Evolutionary conservation across 306 rosid genomes (phyloP), one percentile per base, ranked within the genome.

Genomic region (Lablab purpureus): DNA sequence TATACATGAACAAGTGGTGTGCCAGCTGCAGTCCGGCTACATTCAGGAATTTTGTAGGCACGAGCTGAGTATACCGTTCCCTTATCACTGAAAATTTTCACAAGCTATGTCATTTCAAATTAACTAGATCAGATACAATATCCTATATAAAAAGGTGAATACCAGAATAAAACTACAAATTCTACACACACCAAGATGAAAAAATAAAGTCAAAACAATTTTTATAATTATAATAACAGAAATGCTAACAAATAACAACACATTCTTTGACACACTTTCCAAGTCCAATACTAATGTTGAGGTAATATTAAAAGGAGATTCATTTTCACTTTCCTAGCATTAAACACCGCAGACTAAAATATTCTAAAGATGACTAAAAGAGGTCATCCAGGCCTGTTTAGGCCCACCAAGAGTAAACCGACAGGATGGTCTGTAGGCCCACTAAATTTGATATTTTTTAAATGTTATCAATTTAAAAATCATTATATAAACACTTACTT

Each of bases 51-150:
- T 86, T 95, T 95, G 81, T 87, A 95, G 0, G 99, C 99, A 41
- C 96, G 99, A 77, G 98, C 90, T 6, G 98, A 93, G 83, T 95
- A 93, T 36, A 95, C 99, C n/a, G 85, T 90, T 76, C 99, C 99
- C 76, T 85, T 95, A 36, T 95, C 99, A 84, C 99, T 95, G 85
- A 81, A 82, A 74, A 47, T 45, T 11, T 75, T 51, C 63, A 60
- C 10, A 76, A 52, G 63, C 73, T 74, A 75, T 52, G 19, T 25
- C 65, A 77, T 67, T 32, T 73, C 55, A 72, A 19, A 62, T 28
- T 23, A 76, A 50, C 58, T 25, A 78, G 11, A 84, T 73, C 67
- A 73, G 58, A 34, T 71, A 46, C 54, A 58, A 73, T 36, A 71
- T 25, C 45, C 30, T 72, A 36, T 63, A 59, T 15, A 68, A 19